A percentile compares a stretch with the other conserved stretches of the same genome.
phyloP scores from a whole-genome alignment of 2,329 filamentous ascomycete species.

The Fusarium multiceps region DNA sequence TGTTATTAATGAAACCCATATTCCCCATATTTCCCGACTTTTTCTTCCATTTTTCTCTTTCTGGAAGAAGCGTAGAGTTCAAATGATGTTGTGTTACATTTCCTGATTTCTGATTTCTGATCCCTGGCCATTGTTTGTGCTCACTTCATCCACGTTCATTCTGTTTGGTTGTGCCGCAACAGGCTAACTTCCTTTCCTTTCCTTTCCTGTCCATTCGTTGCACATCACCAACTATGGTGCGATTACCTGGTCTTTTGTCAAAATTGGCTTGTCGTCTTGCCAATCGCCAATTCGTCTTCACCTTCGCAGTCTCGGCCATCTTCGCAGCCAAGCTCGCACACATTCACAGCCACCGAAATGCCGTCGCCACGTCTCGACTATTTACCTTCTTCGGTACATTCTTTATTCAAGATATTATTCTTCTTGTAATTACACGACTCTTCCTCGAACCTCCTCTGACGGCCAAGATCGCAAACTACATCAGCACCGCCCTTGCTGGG shows the following conservation, averaged over 20 bases:
- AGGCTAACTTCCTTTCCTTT: background rate
- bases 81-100: background rate
- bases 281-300: conserved; percentile 49
- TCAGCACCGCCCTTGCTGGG: conserved; percentile 28
- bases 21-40: background rate
- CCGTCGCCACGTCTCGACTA: conserved; percentile 46
- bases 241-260: conserved; percentile 2
- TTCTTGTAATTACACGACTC: conserved; percentile 49
- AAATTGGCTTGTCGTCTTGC: conserved; percentile 41
- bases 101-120: background rate
- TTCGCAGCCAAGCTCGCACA: conserved; percentile 49
- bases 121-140: conserved; percentile 1
- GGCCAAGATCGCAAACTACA: conserved; percentile 14
- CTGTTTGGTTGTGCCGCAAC: background rate
- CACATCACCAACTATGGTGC: conserved; percentile 1
- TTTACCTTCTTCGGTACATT: conserved; percentile 50
- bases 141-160: background rate
- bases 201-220: background rate
- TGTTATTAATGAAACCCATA: conserved; percentile 5
- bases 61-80: conserved; percentile 14
- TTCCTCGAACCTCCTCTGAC: conserved; percentile 45
- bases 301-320: conserved; percentile 47
- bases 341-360: conserved; percentile 47
- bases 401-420: conserved; percentile 49
- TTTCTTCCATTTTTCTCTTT: conserved; percentile 4